phyloP scores from a whole-genome alignment of 805 yeast genomes.

The Kazachstania psychrophila region DNA sequence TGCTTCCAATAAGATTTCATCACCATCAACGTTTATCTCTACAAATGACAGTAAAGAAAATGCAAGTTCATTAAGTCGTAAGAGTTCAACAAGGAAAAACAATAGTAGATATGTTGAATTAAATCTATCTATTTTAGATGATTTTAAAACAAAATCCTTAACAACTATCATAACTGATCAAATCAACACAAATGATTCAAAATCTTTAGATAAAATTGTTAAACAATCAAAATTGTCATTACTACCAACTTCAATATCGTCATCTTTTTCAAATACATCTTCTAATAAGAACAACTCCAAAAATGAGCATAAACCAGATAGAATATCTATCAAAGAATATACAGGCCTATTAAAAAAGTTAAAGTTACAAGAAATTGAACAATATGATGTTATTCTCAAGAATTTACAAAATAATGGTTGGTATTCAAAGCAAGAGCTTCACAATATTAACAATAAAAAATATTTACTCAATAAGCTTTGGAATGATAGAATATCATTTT shows the following conservation, averaged over 20 bases:
- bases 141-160: neutral
- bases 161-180: constrained; percentile 1
- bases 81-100: too few species aligned
- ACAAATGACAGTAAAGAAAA: too few species aligned
- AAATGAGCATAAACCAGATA: neutral
- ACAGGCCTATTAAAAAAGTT: neutral
- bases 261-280: neutral
- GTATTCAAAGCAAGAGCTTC: constrained; percentile 3
- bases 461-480: neutral
- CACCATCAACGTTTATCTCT: too few species aligned
- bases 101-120: neutral
- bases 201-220: neutral
- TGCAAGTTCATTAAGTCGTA: too few species aligned
- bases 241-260: neutral
- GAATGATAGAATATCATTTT: constrained; percentile 3
- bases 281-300: neutral
- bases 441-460: neutral
- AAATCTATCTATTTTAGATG: neutral
- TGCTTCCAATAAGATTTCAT: too few species aligned
- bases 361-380: constrained; percentile 1
- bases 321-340: constrained; percentile 2
- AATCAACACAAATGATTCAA: neutral
- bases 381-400: constrained; percentile 1
- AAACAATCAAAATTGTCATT: constrained; percentile 3
- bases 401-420: constrained; percentile 2